phyloP scores from a whole-genome alignment of 768 basidiomycete species.

The Calocybe indica region DNA sequence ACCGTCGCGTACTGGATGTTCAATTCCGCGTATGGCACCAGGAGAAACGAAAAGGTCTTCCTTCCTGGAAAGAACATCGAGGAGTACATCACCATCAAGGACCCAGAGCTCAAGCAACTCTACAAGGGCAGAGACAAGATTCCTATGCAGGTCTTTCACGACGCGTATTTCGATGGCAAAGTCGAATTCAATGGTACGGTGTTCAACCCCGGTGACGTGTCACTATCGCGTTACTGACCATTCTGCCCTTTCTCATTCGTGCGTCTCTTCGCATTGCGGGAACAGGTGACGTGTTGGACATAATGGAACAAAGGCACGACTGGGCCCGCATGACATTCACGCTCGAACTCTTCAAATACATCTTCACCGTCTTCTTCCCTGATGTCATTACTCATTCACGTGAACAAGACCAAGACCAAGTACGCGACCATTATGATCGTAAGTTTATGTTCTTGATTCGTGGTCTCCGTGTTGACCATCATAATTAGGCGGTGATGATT shows the following conservation, averaged over 20 bases:
- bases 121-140: constrained; percentile 89
- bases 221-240: not conserved
- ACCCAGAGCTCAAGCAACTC: constrained; percentile 68
- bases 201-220: too few relatives aligned
- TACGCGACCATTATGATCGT: constrained; percentile 95
- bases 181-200: constrained; percentile 87
- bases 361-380: constrained; percentile 82
- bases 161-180: constrained; percentile 95
- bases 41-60: constrained; percentile 79
- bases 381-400: constrained; percentile 92
- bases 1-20: constrained; percentile 87
- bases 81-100: constrained; percentile 88
- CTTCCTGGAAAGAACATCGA: constrained; percentile 84
- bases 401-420: constrained; percentile 90
- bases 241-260: constrained; percentile 3
- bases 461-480: constrained; percentile 1
- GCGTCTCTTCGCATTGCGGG: constrained; percentile 1
- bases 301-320: constrained; percentile 92
- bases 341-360: constrained; percentile 88
- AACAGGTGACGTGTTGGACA: constrained; percentile 86
- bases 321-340: constrained; percentile 94
- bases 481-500: constrained; percentile 80
- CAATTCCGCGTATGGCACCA: constrained; percentile 73
- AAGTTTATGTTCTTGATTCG: constrained; percentile 18
- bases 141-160: constrained; percentile 96